phyloP scores from a whole-genome alignment of 371 early-diverging fungal species.

The Catenaria anguillulae region DNA sequence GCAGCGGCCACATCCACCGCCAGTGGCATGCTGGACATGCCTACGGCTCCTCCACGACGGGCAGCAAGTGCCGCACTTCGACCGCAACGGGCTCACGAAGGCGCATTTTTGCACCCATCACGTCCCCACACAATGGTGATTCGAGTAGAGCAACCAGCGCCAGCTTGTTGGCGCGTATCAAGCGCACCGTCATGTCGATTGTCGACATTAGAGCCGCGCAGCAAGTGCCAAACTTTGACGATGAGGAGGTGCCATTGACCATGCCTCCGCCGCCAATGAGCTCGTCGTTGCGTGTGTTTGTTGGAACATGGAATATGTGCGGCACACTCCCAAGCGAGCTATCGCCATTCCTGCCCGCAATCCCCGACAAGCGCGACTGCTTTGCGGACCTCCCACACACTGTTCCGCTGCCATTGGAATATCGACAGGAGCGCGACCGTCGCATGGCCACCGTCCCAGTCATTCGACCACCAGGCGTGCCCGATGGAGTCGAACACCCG shows the following conservation, averaged over 20 bases:
- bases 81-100: no score
- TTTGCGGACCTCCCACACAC: constrained; percentile 11
- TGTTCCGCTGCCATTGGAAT: background rate
- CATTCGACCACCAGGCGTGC: no score
- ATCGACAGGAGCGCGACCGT: background rate
- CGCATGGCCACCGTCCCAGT: background rate
- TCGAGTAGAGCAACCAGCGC: background rate
- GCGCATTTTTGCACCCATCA: no score
- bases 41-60: no score
- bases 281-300: constrained; percentile 20
- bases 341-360: constrained; percentile 21
- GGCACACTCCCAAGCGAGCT: constrained; percentile 20
- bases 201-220: no score
- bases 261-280: background rate
- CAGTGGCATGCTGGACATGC: no score
- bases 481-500: constrained; percentile 18
- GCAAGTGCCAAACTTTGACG: no score
- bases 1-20: no score
- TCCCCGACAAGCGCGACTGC: no score
- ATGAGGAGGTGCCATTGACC: no score
- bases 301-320: constrained; percentile 66
- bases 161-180: background rate
- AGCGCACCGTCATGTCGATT: background rate
- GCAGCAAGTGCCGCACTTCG: no score
- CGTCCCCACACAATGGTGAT: no score